Percentiles rank a stretch among this genome's conserved stretches.
Evolutionary conservation across 2,329 filamentous ascomycete species (phyloP).

Genomic region (Graphium sp.): DNA sequence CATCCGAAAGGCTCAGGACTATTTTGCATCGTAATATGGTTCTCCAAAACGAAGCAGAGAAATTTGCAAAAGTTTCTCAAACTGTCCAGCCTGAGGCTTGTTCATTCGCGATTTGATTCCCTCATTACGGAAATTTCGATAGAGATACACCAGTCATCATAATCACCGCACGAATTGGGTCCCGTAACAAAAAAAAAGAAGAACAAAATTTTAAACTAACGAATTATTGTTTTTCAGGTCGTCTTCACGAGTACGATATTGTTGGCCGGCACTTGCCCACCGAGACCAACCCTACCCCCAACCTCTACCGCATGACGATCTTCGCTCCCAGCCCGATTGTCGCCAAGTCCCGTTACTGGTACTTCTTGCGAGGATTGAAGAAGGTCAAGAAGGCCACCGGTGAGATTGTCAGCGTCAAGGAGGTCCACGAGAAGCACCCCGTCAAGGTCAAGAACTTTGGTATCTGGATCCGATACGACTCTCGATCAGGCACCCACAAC

Average conservation of each 20-base stretch:
- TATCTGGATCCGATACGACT: slow-evolving; percentile 99
- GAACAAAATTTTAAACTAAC: too few relatives aligned
- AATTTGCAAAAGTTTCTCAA: too few relatives aligned
- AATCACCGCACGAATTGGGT: too few relatives aligned
- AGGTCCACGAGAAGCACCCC: slow-evolving; percentile 96
- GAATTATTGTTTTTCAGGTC: slow-evolving; percentile 46
- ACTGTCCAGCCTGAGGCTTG: too few relatives aligned
- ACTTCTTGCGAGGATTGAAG: slow-evolving; percentile 96
- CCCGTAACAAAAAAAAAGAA: too few relatives aligned
- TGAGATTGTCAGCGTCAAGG: slow-evolving; percentile 95
- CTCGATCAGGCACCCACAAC: slow-evolving; percentile 99
- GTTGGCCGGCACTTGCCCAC: slow-evolving; percentile 98
- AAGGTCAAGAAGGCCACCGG: slow-evolving; percentile 99
- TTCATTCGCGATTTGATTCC: too few relatives aligned
- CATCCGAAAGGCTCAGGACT: too few relatives aligned
- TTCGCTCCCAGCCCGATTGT: slow-evolving; percentile 96
- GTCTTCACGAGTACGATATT: slow-evolving; percentile 99
- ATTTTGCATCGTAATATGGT: too few relatives aligned
- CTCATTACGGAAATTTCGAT: too few relatives aligned
- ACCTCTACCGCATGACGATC: slow-evolving; percentile 99
- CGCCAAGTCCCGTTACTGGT: slow-evolving; percentile 99
- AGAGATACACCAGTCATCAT: too few relatives aligned
- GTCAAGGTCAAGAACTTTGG: slow-evolving; percentile 99
- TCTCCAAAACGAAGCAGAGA: too few relatives aligned
- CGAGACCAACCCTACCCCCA: slow-evolving; percentile 90